A percentile compares a stretch with the other conserved stretches of the same genome.
Conservation (phyloP, 2,329 filamentous ascomycete genomes). For the Penicillium sp. region DNA sequence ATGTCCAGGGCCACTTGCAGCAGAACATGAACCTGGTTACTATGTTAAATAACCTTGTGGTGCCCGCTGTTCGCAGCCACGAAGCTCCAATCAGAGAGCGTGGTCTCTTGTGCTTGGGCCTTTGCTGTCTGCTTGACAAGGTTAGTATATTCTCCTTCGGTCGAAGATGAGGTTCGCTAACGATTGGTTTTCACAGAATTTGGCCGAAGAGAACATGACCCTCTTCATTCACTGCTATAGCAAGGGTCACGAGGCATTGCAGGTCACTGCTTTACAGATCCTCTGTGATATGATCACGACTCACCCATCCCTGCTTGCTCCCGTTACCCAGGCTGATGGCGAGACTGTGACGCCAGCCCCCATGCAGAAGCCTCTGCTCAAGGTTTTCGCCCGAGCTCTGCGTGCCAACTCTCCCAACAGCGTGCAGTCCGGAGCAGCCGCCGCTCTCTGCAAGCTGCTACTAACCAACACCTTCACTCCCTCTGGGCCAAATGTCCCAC, state of each 20-base stretch:
- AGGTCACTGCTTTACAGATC: constrained; percentile 87
- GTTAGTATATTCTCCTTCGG: constrained; percentile 38
- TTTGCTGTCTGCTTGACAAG: constrained; percentile 89
- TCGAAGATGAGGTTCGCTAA: neutral
- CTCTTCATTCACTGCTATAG: constrained; percentile 95
- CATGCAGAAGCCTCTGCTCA: constrained; percentile 66
- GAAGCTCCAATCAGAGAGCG: constrained; percentile 90
- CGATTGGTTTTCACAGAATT: constrained; percentile 52
- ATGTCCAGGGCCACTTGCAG: constrained; percentile 83
- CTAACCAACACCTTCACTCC: constrained; percentile 69
- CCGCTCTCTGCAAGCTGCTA: constrained; percentile 81
- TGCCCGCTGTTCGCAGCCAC: constrained; percentile 89
- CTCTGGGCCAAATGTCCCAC: constrained; percentile 54
- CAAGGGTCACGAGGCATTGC: constrained; percentile 85
- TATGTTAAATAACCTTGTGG: constrained; percentile 97
- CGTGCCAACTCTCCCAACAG: constrained; percentile 68
- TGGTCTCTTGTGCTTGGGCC: constrained; percentile 81
- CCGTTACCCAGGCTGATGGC: constrained; percentile 45
- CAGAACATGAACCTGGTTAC: constrained; percentile 87
- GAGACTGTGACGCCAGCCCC: constrained; percentile 51
- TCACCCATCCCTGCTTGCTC: constrained; percentile 75
- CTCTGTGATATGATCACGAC: constrained; percentile 90
- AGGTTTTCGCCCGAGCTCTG: constrained; percentile 81
- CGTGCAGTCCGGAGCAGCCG: constrained; percentile 77
- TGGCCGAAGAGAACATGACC: constrained; percentile 87